phyloP scores from a whole-genome alignment of 2,329 filamentous ascomycete species.

The Penicillium freii region DNA sequence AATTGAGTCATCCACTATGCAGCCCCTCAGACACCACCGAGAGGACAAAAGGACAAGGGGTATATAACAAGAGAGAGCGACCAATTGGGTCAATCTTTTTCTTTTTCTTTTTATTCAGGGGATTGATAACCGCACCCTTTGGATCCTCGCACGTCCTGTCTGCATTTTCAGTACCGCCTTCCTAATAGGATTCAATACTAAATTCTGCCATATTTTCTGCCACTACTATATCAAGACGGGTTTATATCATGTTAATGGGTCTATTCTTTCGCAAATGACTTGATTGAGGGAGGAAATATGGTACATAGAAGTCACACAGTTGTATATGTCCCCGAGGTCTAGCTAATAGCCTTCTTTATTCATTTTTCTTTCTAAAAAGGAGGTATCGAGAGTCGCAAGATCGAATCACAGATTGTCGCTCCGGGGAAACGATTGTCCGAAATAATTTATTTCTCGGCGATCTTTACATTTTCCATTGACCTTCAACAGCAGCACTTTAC shows the following conservation, averaged over 20 bases:
- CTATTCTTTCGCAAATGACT: no score
- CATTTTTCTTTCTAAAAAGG: constrained; percentile 9
- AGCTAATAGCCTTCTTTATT: neutral
- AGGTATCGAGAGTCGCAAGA: constrained; percentile 11
- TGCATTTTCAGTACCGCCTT: no score
- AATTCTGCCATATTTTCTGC: no score
- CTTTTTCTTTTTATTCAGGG: constrained; percentile 9
- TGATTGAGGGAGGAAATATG: no score
- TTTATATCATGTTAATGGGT: no score
- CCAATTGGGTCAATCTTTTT: constrained; percentile 7
- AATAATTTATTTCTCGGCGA: constrained; percentile 31
- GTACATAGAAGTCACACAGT: no score
- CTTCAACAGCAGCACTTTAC: constrained; percentile 3
- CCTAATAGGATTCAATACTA: no score
- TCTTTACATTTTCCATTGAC: constrained; percentile 8
- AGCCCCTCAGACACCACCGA: constrained; percentile 24
- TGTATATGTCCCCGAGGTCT: no score
- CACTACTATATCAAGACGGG: no score
- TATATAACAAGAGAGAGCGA: constrained; percentile 9
- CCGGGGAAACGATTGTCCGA: constrained; percentile 30
- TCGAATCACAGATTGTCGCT: constrained; percentile 14
- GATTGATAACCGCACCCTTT: no score
- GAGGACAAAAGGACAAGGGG: constrained; percentile 15
- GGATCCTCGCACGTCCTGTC: no score
- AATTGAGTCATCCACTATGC: constrained; percentile 43